phyloP scores from a whole-genome alignment of 2,329 filamentous ascomycete genomes.

The Parastagonospora avenae region DNA sequence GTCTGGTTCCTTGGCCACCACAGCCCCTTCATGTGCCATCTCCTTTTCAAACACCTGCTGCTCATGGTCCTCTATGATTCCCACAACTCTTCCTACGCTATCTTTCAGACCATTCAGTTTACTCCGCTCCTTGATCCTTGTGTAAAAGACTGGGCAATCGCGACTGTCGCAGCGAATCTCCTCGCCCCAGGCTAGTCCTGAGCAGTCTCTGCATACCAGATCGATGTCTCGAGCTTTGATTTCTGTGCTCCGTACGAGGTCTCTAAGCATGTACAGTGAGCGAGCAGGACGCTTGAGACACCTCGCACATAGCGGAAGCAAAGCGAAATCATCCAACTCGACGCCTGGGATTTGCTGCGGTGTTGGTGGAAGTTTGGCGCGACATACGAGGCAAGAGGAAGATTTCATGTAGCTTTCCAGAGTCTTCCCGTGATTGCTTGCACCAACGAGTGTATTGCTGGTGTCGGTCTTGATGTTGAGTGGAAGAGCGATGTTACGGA shows the following conservation, averaged over 20 bases:
- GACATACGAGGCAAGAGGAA: conserved; percentile 79
- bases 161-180: conserved; percentile 86
- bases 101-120: conserved; percentile 28
- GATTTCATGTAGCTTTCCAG: conserved; percentile 93
- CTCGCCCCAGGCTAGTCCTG: conserved; percentile 73
- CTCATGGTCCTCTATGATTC: conserved; percentile 28
- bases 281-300: conserved; percentile 63
- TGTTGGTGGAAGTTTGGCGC: conserved; percentile 58
- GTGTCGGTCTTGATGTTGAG: conserved; percentile 13
- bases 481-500: conserved; percentile 62
- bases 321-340: conserved; percentile 21
- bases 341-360: conserved; percentile 12
- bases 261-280: conserved; percentile 69
- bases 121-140: conserved; percentile 65
- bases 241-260: conserved; percentile 67
- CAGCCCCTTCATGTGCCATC: background rate
- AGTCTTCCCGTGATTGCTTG: conserved; percentile 64
- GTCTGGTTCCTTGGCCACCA: too few relatives aligned
- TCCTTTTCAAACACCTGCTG: background rate
- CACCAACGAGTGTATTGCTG: conserved; percentile 19
- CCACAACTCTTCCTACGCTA: conserved; percentile 31
- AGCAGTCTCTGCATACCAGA: conserved; percentile 79
- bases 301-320: conserved; percentile 60
- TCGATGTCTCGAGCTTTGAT: conserved; percentile 67
- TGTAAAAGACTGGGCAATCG: conserved; percentile 93